These are phyloP conservation scores for Calonectria henricotiae DNA, from an alignment of 2,329 filamentous ascomycete genomes.

Conservation along the genomic window DNA sequence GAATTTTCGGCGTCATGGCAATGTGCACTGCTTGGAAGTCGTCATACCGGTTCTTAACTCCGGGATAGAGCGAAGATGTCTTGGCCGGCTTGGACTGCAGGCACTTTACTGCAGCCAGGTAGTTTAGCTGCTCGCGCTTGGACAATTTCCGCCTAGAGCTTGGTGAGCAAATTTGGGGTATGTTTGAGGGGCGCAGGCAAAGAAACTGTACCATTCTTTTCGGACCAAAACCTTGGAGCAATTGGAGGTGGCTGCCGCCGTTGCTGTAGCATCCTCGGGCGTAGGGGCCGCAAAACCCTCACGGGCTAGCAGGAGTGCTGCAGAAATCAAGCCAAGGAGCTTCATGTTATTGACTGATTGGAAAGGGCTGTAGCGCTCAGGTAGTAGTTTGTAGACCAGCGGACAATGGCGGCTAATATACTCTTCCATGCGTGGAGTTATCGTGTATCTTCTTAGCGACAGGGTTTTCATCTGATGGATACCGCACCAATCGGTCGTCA, in stretches of 20 bases:
- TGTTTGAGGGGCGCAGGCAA: neutral
- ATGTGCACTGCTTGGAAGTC: conserved; percentile 33
- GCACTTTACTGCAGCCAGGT: conserved; percentile 26
- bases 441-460: conserved; percentile 10
- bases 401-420: conserved; percentile 26
- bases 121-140: conserved; percentile 22
- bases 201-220: conserved; percentile 28
- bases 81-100: conserved; percentile 31
- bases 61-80: conserved; percentile 29
- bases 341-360: conserved; percentile 21
- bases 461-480: conserved; percentile 4
- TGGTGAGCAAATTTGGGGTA: conserved; percentile 5
- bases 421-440: conserved; percentile 5
- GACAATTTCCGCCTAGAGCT: conserved; percentile 18
- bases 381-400: neutral
- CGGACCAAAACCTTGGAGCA: conserved; percentile 25
- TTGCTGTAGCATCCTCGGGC: conserved; percentile 21
- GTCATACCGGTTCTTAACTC: conserved; percentile 28
- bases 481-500: conserved; percentile 7
- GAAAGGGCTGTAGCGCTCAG: conserved; percentile 12
- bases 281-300: conserved; percentile 20
- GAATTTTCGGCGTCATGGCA: conserved; percentile 26
- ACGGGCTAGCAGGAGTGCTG: conserved; percentile 12
- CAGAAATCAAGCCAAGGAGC: conserved; percentile 17
- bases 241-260: conserved; percentile 15